Evolutionary conservation across 371 early-diverging fungal species (phyloP).

Genomic region (Lichtheimia corymbifera): DNA sequence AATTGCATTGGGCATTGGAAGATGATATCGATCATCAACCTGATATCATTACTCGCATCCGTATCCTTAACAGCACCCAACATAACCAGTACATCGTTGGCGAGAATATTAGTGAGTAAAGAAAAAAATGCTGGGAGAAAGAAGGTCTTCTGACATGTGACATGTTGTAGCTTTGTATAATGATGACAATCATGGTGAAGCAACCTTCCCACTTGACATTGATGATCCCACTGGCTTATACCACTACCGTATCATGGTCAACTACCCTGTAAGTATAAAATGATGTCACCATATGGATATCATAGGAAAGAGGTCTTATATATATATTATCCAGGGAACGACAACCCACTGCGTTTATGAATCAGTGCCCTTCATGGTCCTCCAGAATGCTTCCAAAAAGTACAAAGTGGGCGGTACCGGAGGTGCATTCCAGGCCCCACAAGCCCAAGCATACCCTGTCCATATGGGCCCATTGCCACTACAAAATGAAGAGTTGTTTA

Average conservation of each 20-base stretch:
- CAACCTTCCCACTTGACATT: constrained; percentile 18
- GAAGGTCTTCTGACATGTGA: neutral
- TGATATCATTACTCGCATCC: constrained; percentile 33
- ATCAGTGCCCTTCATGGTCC: constrained; percentile 19
- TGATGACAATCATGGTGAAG: constrained; percentile 14
- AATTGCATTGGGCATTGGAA: constrained; percentile 26
- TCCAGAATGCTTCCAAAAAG: neutral
- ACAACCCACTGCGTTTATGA: constrained; percentile 22
- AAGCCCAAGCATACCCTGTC: no score
- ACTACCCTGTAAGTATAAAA: constrained; percentile 18
- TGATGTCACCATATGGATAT: no score
- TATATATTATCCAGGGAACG: constrained; percentile 8
- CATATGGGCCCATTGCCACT: no score
- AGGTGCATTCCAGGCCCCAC: neutral
- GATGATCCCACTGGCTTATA: constrained; percentile 20
- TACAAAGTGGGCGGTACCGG: neutral
- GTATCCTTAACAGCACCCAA: constrained; percentile 27
- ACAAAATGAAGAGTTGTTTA: no score
- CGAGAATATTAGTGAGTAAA: constrained; percentile 28
- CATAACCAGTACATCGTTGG: constrained; percentile 31
- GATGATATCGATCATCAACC: constrained; percentile 17
- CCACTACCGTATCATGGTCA: constrained; percentile 36
- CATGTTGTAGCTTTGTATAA: constrained; percentile 20
- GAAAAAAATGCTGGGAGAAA: no score
- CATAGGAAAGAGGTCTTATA: no score